Evolutionary conservation across 306 rosid genomes (phyloP).

Genomic region (Castanopsis chinensis): DNA sequence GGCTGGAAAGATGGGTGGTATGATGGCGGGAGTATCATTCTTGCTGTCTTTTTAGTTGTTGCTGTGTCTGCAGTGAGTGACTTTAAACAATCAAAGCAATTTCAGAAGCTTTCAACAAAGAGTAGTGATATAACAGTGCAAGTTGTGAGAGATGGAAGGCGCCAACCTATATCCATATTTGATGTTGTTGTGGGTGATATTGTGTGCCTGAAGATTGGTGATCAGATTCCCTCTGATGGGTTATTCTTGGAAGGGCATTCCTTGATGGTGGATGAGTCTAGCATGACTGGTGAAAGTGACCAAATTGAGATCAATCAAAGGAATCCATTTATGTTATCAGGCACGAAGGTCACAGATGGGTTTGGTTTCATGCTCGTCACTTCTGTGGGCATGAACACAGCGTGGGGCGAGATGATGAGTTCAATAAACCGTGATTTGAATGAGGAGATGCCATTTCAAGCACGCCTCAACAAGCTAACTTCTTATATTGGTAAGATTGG

Average conservation of each 20-base stretch:
- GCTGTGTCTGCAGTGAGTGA: constrained; percentile 18
- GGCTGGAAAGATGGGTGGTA: constrained; percentile 30
- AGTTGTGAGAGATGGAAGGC: constrained; percentile 19
- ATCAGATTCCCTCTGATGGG: constrained; percentile 26
- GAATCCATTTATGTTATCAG: constrained; percentile 23
- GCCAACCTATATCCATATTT: constrained; percentile 9
- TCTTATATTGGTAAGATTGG: constrained; percentile 18
- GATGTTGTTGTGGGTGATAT: constrained; percentile 18
- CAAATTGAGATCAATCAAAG: background rate
- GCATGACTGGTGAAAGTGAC: constrained; percentile 28
- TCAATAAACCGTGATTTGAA: constrained; percentile 7
- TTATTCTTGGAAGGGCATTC: constrained; percentile 23
- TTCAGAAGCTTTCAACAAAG: constrained; percentile 22
- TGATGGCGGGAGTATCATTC: constrained; percentile 26
- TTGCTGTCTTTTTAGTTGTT: constrained; percentile 18
- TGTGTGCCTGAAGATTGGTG: constrained; percentile 24
- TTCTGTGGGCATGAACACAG: constrained; percentile 25
- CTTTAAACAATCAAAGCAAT: constrained; percentile 26
- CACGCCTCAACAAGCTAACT: constrained; percentile 23
- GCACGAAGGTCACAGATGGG: constrained; percentile 28
- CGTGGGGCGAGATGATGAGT: constrained; percentile 32
- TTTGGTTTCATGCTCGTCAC: constrained; percentile 25
- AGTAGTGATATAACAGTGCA: constrained; percentile 9
- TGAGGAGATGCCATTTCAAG: constrained; percentile 18
- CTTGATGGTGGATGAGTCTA: constrained; percentile 25